A percentile compares a stretch with the other conserved stretches of the same genome.
Conservation (phyloP, 495 filamentous ascomycete species). For the Aspergillus conjunctus region DNA sequence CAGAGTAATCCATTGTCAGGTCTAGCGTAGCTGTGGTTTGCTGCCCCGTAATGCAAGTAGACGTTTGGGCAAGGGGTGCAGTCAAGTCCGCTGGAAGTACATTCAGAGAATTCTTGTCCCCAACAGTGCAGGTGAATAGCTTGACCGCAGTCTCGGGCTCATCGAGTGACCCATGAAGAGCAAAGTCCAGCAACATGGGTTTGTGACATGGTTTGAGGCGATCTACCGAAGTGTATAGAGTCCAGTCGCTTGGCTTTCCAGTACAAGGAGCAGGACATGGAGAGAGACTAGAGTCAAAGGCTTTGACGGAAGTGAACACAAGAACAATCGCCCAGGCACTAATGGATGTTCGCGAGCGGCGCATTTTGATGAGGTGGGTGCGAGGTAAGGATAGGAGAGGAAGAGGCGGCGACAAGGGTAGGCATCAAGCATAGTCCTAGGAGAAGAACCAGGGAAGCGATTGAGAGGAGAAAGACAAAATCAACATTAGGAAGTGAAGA, state of each 20-base stretch:
- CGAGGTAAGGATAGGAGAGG: not conserved
- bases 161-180: not conserved
- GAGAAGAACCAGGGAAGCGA: too few species aligned
- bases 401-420: too few species aligned
- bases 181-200: slow-evolving; percentile 13
- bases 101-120: not conserved
- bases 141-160: slow-evolving; percentile 1
- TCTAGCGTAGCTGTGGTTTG: not conserved
- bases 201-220: slow-evolving; percentile 9
- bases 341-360: not conserved
- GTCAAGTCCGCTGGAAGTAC: not conserved
- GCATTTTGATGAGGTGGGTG: not conserved
- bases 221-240: slow-evolving; percentile 9
- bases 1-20: not conserved
- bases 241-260: slow-evolving; percentile 13
- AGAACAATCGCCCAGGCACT: not conserved
- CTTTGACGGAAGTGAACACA: not conserved
- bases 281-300: not conserved
- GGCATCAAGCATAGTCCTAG: too few species aligned
- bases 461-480: too few species aligned
- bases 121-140: slow-evolving; percentile 10
- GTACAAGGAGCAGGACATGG: slow-evolving; percentile 14
- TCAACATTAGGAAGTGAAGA: too few species aligned
- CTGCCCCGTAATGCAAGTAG: not conserved
- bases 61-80: not conserved